phyloP scores from a whole-genome alignment of 352 stramenopile genomes.

The Phytophthora fragariaefolia region DNA sequence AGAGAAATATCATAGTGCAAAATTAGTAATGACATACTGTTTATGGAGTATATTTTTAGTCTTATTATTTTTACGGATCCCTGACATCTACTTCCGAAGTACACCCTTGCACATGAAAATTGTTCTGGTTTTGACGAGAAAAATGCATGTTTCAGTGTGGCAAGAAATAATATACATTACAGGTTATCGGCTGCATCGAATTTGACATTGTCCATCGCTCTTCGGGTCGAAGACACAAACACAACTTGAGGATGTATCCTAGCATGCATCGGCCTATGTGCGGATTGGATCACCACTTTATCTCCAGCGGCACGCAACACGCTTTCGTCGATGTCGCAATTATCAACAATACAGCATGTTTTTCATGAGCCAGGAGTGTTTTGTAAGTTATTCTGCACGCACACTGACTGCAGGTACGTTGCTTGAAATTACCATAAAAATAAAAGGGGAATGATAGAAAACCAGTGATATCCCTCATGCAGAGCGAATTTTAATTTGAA shows the following conservation, averaged over 20 bases:
- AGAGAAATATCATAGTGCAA: too few species aligned
- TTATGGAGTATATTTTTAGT: too few species aligned
- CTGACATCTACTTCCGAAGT: too few species aligned
- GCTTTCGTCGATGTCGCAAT: conserved; percentile 19
- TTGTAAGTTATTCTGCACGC: conserved; percentile 22
- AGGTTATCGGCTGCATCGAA: too few species aligned
- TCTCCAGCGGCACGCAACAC: conserved; percentile 11
- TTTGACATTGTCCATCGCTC: not conserved
- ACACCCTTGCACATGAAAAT: too few species aligned
- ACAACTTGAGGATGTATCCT: not conserved
- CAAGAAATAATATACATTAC: too few species aligned
- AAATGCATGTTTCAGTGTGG: too few species aligned
- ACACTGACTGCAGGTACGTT: conserved; percentile 28
- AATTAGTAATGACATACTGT: too few species aligned
- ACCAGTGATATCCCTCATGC: not conserved
- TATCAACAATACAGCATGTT: conserved; percentile 21
- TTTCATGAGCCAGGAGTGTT: conserved; percentile 28
- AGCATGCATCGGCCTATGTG: conserved; percentile 12
- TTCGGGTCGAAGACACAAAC: conserved; percentile 27
- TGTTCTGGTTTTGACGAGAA: conserved; percentile 14
- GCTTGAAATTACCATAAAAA: conserved; percentile 14
- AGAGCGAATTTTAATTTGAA: conserved; percentile 8
- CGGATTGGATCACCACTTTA: conserved; percentile 23
- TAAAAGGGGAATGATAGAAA: not conserved
- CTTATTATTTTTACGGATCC: too few species aligned